phyloP scores from a whole-genome alignment of 805 yeast genomes.

The Lipomyces sp. region DNA sequence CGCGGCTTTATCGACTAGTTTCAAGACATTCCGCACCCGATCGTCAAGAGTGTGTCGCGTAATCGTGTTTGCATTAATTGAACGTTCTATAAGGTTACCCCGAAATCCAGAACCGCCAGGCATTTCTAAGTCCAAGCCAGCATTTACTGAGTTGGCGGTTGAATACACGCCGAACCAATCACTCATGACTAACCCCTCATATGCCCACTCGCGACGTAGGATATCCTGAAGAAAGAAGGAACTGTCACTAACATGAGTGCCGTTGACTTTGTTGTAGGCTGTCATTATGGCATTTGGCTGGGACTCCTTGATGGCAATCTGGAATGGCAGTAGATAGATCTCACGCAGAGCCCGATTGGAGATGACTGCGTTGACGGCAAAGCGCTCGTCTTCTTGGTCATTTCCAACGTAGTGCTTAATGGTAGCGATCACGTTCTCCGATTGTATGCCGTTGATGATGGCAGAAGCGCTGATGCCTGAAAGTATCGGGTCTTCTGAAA shows the following conservation, averaged over 20 bases:
- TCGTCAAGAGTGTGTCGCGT: conserved; percentile 49
- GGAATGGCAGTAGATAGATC: conserved; percentile 66
- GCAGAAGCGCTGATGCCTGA: conserved; percentile 56
- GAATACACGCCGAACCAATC: conserved; percentile 68
- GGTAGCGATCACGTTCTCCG: conserved; percentile 56
- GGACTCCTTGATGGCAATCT: conserved; percentile 58
- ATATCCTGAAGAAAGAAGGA: conserved; percentile 52
- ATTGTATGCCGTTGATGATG: conserved; percentile 60
- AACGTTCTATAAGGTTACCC: conserved; percentile 52
- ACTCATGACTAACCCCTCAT: conserved; percentile 61
- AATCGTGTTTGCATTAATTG: conserved; percentile 50
- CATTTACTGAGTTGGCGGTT: conserved; percentile 53
- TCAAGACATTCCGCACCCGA: conserved; percentile 51
- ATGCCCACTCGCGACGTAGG: conserved; percentile 62
- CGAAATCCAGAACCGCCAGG: conserved; percentile 64
- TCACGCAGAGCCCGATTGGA: conserved; percentile 67
- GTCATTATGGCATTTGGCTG: conserved; percentile 64
- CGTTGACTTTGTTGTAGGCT: conserved; percentile 66
- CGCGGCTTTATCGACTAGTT: conserved; percentile 52
- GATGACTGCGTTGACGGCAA: conserved; percentile 54
- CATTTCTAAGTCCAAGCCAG: conserved; percentile 68
- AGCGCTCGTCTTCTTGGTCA: conserved; percentile 63
- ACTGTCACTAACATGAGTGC: conserved; percentile 59
- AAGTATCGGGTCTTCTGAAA: conserved; percentile 63
- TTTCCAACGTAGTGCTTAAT: conserved; percentile 68